Evolutionary conservation across 768 basidiomycete genomes (phyloP).

Genomic region (Lactifluus pinguis): DNA sequence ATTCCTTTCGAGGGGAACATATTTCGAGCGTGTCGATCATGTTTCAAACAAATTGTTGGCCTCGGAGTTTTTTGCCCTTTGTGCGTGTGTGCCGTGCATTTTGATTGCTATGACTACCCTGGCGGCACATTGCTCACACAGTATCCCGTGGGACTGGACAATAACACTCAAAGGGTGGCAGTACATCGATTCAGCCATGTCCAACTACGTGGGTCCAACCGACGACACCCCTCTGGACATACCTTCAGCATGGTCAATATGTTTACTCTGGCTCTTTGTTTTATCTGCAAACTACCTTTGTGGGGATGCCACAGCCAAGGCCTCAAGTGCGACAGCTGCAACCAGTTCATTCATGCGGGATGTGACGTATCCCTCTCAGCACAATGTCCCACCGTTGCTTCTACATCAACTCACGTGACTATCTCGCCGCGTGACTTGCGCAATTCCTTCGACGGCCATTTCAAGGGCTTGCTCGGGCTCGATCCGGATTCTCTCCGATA

Average conservation of each 20-base stretch:
- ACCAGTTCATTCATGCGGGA: slow-evolving; percentile 45
- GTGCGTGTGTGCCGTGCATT: slow-evolving; percentile 63
- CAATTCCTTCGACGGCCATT: slow-evolving; percentile 47
- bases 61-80: slow-evolving; percentile 66
- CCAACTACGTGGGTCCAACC: slow-evolving; percentile 25
- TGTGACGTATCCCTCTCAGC: slow-evolving; percentile 34
- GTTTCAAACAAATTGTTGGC: slow-evolving; percentile 45
- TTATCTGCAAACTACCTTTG: slow-evolving; percentile 55
- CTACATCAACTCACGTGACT: slow-evolving; percentile 40
- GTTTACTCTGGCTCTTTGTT: slow-evolving; percentile 68
- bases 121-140: slow-evolving; percentile 51
- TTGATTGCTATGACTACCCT: slow-evolving; percentile 69
- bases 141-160: slow-evolving; percentile 40
- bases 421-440: slow-evolving; percentile 47
- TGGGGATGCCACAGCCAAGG: slow-evolving; percentile 66
- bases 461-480: slow-evolving; percentile 35
- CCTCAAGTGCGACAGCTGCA: slow-evolving; percentile 53
- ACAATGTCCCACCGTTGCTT: slow-evolving; percentile 31
- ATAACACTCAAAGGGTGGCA: slow-evolving; percentile 45
- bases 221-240: slow-evolving; percentile 34
- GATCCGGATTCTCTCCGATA: slow-evolving; percentile 39
- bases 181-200: slow-evolving; percentile 53
- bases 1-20: slow-evolving; percentile 27
- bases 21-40: slow-evolving; percentile 46
- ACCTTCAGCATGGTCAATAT: slow-evolving; percentile 50